These are phyloP conservation scores for Podaxis mareebaensis DNA, from an alignment of 768 basidiomycete species.

Conservation along the genomic window DNA sequence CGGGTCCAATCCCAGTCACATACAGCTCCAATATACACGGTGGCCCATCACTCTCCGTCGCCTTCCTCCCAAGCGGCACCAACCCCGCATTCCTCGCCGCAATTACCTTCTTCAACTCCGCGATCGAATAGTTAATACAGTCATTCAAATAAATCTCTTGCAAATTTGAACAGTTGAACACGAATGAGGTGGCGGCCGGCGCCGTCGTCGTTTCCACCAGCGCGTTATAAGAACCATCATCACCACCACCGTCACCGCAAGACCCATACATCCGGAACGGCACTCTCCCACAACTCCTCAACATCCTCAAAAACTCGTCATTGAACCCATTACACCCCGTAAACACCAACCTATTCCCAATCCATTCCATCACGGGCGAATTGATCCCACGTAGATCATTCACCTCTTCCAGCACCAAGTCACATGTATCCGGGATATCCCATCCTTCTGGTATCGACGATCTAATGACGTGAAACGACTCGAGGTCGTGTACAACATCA, in stretches of 20 bases:
- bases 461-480: conserved; percentile 18
- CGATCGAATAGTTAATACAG: conserved; percentile 20
- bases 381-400: conserved; percentile 16
- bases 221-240: neutral
- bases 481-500: conserved; percentile 15
- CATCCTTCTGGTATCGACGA: conserved; percentile 17
- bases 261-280: conserved; percentile 1
- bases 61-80: conserved; percentile 5
- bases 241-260: neutral
- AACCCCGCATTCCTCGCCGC: conserved; percentile 19
- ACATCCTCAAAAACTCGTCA: conserved; percentile 18
- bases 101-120: conserved; percentile 18
- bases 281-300: conserved; percentile 13
- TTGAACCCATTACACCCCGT: conserved; percentile 20
- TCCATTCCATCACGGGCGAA: conserved; percentile 19
- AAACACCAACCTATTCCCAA: conserved; percentile 20
- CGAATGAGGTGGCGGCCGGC: neutral
- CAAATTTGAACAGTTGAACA: conserved; percentile 16
- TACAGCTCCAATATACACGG: conserved; percentile 17
- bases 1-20: conserved; percentile 18
- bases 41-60: conserved; percentile 12
- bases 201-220: neutral
- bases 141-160: conserved; percentile 22
- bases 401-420: conserved; percentile 19
- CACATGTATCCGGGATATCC: conserved; percentile 17